Evolutionary conservation across 768 basidiomycete genomes (phyloP).

Genomic region (Mycena galericulata): DNA sequence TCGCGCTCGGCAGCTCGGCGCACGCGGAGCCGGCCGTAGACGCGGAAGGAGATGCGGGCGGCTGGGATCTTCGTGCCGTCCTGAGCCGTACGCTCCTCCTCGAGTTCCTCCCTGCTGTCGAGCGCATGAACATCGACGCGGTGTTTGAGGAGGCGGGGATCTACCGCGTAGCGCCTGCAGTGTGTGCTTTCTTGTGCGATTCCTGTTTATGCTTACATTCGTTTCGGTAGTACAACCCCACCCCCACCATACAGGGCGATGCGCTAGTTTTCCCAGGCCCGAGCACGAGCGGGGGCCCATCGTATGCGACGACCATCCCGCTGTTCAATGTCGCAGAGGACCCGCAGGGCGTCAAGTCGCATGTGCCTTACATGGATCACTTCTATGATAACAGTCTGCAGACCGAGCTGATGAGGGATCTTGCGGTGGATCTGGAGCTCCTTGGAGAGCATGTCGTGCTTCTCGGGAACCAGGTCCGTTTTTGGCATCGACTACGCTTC

Average conservation of each 20-base stretch:
- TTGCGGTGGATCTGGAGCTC: constrained; percentile 72
- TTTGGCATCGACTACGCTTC: neutral
- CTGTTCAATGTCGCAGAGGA: constrained; percentile 63
- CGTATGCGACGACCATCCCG: constrained; percentile 55
- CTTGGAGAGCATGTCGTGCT: constrained; percentile 74
- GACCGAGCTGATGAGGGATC: constrained; percentile 73
- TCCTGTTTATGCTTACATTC: neutral
- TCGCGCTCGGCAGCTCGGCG: constrained; percentile 57
- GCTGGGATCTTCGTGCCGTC: constrained; percentile 57
- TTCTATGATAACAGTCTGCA: constrained; percentile 80
- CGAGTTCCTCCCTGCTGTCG: constrained; percentile 72
- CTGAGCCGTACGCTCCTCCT: constrained; percentile 63
- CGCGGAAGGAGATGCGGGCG: constrained; percentile 39
- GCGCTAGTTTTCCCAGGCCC: constrained; percentile 61
- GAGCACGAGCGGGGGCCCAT: constrained; percentile 47
- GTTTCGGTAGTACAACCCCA: constrained; percentile 59
- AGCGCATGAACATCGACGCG: constrained; percentile 64
- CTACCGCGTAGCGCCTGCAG: constrained; percentile 52
- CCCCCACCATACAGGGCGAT: constrained; percentile 53
- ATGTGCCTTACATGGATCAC: constrained; percentile 76
- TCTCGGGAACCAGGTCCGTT: constrained; percentile 72
- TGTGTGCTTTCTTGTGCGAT: constrained; percentile 40
- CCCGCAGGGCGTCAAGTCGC: constrained; percentile 64
- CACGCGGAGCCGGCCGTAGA: no score
- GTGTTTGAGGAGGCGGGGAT: constrained; percentile 66